Percentiles rank a stretch among this genome's conserved stretches.
These are phyloP conservation scores for Metarhizium guizhouense DNA, from an alignment of 2,329 filamentous ascomycete species.

Conservation along the genomic window DNA sequence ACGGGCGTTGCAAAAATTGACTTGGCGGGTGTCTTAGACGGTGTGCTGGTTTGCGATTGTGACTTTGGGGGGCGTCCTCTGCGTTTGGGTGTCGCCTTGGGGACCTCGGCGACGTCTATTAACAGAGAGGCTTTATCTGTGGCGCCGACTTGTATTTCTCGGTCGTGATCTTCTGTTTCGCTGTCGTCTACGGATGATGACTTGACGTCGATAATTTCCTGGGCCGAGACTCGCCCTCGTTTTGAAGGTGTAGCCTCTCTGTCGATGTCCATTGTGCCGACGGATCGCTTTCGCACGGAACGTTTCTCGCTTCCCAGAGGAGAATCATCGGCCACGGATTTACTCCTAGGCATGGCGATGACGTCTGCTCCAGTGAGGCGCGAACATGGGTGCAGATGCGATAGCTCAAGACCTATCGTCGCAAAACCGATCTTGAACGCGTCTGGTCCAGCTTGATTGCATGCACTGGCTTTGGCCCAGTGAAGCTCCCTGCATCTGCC, in stretches of 20 bases:
- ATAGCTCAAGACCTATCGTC: neutral
- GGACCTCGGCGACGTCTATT: conserved; percentile 1
- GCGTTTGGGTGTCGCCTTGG: conserved; percentile 20
- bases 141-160: neutral
- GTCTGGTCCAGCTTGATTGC: neutral
- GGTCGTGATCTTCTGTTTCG: conserved; percentile 4
- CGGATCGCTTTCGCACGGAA: conserved; percentile 13
- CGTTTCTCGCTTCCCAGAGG: neutral
- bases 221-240: conserved; percentile 17
- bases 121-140: neutral
- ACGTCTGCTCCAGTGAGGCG: neutral
- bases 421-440: neutral
- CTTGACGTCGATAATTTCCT: conserved; percentile 2
- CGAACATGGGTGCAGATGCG: neutral
- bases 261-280: conserved; percentile 18
- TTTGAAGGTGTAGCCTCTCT: conserved; percentile 20
- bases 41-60: conserved; percentile 19
- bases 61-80: conserved; percentile 21
- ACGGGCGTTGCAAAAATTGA: conserved; percentile 28
- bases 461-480: neutral
- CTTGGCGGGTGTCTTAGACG: conserved; percentile 18
- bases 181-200: conserved; percentile 3
- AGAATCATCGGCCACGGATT: neutral
- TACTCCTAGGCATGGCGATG: conserved; percentile 7
- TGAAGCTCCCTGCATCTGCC: neutral